Percentiles rank a stretch among this genome's conserved stretches.
Evolutionary conservation across 768 basidiomycete genomes (phyloP).

Genomic region (Phylloporus rhodoxanthus): DNA sequence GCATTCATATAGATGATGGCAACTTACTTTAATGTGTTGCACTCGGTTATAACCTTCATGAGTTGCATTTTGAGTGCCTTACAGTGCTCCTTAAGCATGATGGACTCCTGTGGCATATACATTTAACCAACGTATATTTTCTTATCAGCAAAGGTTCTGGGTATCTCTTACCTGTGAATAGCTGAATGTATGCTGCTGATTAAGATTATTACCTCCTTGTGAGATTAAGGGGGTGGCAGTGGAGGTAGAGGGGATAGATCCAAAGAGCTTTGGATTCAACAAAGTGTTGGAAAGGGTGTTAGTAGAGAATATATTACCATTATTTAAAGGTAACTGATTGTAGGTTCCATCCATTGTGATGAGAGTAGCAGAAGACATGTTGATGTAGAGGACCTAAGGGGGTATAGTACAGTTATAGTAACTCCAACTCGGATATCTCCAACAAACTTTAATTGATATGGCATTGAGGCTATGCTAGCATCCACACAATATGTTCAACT

Average conservation of each 20-base stretch:
- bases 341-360: not conserved
- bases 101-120: not conserved
- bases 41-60: not conserved
- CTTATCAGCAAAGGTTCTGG: not conserved
- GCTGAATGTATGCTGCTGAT: not conserved
- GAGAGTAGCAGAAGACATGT: not conserved
- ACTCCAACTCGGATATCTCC: not conserved
- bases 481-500: not conserved
- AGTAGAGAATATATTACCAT: not conserved
- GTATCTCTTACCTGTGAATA: not conserved
- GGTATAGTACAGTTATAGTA: not conserved
- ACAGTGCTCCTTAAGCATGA: not conserved
- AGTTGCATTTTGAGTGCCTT: not conserved
- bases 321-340: not conserved
- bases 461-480: too few species aligned
- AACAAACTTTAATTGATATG: not conserved
- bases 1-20: not conserved
- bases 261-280: not conserved
- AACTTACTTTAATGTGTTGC: not conserved
- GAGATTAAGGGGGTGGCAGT: not conserved
- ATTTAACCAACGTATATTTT: not conserved
- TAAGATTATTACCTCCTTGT: not conserved
- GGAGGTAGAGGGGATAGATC: not conserved
- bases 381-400: not conserved
- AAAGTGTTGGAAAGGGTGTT: not conserved